These are phyloP conservation scores for Fistulifera solaris DNA, from an alignment of 108 stramenopile genomes.

Conservation along the genomic window DNA sequence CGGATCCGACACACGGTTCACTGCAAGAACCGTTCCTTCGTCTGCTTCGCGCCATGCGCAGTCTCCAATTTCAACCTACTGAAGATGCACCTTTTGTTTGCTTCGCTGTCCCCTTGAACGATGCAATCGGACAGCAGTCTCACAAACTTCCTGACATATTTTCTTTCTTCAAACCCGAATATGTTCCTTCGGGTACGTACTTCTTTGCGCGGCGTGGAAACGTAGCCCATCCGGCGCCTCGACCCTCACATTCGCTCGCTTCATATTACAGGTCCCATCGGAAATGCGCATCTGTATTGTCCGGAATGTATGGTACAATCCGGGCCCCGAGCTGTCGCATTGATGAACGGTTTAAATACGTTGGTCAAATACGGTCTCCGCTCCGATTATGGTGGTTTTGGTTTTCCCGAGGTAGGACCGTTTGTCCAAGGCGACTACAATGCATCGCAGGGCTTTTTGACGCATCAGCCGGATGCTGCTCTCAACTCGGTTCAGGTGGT, in stretches of 20 bases:
- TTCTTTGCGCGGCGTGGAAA: constrained; percentile 1
- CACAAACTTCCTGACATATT: constrained; percentile 44
- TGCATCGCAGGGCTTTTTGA: neutral
- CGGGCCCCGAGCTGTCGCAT: neutral
- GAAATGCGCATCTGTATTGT: constrained; percentile 17
- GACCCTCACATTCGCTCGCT: too few relatives aligned
- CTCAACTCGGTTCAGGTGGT: neutral
- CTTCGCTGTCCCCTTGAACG: constrained; percentile 9
- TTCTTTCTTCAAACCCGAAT: constrained; percentile 52
- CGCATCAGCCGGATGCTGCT: neutral
- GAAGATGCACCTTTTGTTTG: constrained; percentile 1
- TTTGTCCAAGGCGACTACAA: neutral
- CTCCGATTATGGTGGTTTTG: neutral
- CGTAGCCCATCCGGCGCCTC: too few relatives aligned
- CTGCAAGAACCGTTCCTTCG: constrained; percentile 27
- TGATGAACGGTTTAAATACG: constrained; percentile 37
- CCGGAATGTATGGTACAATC: constrained; percentile 34
- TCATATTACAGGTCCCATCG: neutral
- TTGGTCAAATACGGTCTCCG: constrained; percentile 41
- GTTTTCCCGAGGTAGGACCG: neutral
- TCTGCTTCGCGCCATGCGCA: constrained; percentile 19
- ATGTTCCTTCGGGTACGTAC: constrained; percentile 16
- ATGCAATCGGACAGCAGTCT: constrained; percentile 32
- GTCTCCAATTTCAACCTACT: constrained; percentile 13
- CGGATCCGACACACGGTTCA: constrained; percentile 40